Base-by-base conservation (phyloP, 2,329 filamentous ascomycete genomes). In the Aspergillus pseudonomiae region DNA sequence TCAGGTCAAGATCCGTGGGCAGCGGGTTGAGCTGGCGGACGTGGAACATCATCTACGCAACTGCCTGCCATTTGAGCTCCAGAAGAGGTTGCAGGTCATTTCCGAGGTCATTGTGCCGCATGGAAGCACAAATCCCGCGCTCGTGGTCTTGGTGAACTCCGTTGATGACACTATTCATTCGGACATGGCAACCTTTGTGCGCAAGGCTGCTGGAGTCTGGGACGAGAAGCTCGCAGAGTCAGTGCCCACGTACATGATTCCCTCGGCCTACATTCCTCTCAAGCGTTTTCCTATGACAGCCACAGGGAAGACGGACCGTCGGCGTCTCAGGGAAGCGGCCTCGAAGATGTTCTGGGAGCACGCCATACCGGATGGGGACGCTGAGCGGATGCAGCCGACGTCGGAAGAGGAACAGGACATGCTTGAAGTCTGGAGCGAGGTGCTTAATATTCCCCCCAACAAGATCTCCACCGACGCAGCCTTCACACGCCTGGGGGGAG, bases 1-100 rank as follows among this genome's bases (percentile, higher is more conserved):
- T n/a, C 56, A 58, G 39, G 41, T 58, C 11, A 58, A 58, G 56
- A n/a, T 58, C 11, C 56, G 56, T 1, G 56, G 56, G 4, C 56
- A 58, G 26, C 39, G 56, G 4, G 16, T 58, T 5, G 56, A 58
- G 32, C 56, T 58, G 3, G 19, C 14, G 10, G 53, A 55, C 6
- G 30, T 55, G 2, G 53, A 55, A 3, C 16, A 55, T 39, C 28
- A 55, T 14, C 2, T 55, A 2, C 26, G 26, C 1, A 28, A 28
- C 26, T 28, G 26, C 26, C 26, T 28, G 26, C 26, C 26, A 28
- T 28, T 28, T 5, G 26, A 28, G 26, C 26, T 28, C 21, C 43
- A 19, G 43, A 24, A n/a, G 21, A 46, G n/a, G 16, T 7, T 46
- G 21, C 43, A 46, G 21, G 16, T 46, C 16, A 24, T 24, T 3